phyloP scores from a whole-genome alignment of 1,284 basidiomycete species.

The Blastosporella zonata region DNA sequence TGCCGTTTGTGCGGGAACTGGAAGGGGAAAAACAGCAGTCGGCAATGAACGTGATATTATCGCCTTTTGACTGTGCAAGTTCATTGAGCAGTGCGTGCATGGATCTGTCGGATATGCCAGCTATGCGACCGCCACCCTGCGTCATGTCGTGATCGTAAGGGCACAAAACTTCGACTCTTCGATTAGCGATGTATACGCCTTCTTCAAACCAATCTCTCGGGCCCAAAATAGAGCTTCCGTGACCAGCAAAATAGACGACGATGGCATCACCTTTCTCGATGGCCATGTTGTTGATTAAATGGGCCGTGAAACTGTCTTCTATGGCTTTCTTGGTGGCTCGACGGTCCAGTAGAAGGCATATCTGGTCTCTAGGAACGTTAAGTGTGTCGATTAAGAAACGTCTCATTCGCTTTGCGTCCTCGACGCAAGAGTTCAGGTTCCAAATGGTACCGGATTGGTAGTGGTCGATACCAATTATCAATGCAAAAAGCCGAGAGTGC shows the following conservation, averaged over 20 bases:
- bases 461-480: constrained; percentile 61
- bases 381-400: constrained; percentile 55
- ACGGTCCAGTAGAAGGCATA: constrained; percentile 51
- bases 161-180: constrained; percentile 56
- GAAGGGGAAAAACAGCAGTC: constrained; percentile 59
- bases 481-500: constrained; percentile 49
- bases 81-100: constrained; percentile 55
- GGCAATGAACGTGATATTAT: constrained; percentile 64
- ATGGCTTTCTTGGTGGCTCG: constrained; percentile 59
- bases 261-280: constrained; percentile 62
- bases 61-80: constrained; percentile 52
- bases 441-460: constrained; percentile 62
- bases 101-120: constrained; percentile 65
- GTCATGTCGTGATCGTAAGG: constrained; percentile 60
- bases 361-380: constrained; percentile 55
- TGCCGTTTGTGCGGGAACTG: constrained; percentile 24
- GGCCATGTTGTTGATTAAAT: constrained; percentile 55
- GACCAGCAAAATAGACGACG: constrained; percentile 66
- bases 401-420: constrained; percentile 55
- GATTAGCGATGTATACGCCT: constrained; percentile 17
- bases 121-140: constrained; percentile 41
- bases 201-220: constrained; percentile 51
- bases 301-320: constrained; percentile 53
- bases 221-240: constrained; percentile 53
- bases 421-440: constrained; percentile 60